A percentile compares a stretch with the other conserved stretches of the same genome.
Conservation (phyloP, 2,329 filamentous ascomycete species). For the Dactylellina haptotyla region DNA sequence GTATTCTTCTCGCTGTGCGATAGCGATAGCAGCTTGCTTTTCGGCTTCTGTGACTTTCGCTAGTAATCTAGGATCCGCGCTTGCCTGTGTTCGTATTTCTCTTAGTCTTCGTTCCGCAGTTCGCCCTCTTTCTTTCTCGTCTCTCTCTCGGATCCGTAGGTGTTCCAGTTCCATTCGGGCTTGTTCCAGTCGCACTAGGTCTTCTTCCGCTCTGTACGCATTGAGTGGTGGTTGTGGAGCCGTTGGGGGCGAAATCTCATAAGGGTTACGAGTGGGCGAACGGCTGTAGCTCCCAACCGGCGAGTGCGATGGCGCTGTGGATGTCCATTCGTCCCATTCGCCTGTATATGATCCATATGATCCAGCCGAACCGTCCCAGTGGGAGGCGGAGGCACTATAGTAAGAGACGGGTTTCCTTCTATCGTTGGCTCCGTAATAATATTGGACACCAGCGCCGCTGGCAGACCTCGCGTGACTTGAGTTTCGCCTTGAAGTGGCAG, state of each 20-base stretch:
- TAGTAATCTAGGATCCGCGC: conserved; percentile 49
- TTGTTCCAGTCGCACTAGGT: conserved; percentile 42
- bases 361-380: conserved; percentile 47
- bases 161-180: conserved; percentile 45
- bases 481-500: conserved; percentile 30
- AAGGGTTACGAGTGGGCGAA: conserved; percentile 41
- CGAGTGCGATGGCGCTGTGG: conserved; percentile 35
- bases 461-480: conserved; percentile 42
- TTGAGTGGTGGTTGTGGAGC: conserved; percentile 45
- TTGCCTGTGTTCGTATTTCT: conserved; percentile 54
- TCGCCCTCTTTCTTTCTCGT: conserved; percentile 49
- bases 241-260: conserved; percentile 37
- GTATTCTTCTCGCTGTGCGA: conserved; percentile 51
- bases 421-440: conserved; percentile 40
- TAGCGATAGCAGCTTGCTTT: conserved; percentile 53
- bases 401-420: conserved; percentile 45
- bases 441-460: conserved; percentile 42
- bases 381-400: conserved; percentile 27
- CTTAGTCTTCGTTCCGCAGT: conserved; percentile 54
- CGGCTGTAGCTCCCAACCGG: conserved; percentile 51
- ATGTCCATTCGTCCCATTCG: conserved; percentile 50
- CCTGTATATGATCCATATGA: conserved; percentile 39
- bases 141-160: conserved; percentile 44
- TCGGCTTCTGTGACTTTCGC: conserved; percentile 50
- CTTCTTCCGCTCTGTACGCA: conserved; percentile 39